A percentile compares a stretch with the other conserved stretches of the same genome.
phyloP scores from a whole-genome alignment of 1,284 basidiomycete species.

The Fomitopsis betulina region DNA sequence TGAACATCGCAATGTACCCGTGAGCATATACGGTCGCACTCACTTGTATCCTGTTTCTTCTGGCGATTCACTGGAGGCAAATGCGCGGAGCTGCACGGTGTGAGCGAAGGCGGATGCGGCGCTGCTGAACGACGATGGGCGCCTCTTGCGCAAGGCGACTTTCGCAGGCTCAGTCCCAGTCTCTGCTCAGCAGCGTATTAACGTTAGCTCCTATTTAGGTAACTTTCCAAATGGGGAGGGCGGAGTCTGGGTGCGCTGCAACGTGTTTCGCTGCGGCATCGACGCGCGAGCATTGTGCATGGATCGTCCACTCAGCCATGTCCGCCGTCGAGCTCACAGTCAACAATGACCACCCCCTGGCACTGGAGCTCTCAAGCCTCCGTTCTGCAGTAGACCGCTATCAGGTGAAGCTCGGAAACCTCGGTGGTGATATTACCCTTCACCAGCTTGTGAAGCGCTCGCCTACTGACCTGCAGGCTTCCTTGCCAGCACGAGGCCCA shows the following conservation, averaged over 20 bases:
- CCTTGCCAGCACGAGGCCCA: conserved; percentile 61
- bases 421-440: conserved; percentile 9
- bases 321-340: conserved; percentile 10
- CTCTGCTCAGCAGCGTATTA: neutral
- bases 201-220: neutral
- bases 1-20: neutral
- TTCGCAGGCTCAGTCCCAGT: neutral
- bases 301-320: conserved; percentile 5
- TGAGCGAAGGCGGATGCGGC: neutral
- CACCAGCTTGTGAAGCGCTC: conserved; percentile 17
- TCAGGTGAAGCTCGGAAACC: conserved; percentile 41
- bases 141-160: neutral
- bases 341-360: conserved; percentile 57
- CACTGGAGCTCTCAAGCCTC: conserved; percentile 59
- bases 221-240: neutral
- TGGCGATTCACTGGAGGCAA: neutral
- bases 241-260: neutral
- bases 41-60: neutral
- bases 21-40: neutral
- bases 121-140: neutral
- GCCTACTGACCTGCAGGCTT: conserved; percentile 23
- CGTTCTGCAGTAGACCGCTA: conserved; percentile 61
- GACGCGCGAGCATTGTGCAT: neutral
- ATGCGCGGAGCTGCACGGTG: neutral
- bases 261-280: neutral